phyloP scores from a whole-genome alignment of 2,329 filamentous ascomycete genomes.

The Apiospora hydei region DNA sequence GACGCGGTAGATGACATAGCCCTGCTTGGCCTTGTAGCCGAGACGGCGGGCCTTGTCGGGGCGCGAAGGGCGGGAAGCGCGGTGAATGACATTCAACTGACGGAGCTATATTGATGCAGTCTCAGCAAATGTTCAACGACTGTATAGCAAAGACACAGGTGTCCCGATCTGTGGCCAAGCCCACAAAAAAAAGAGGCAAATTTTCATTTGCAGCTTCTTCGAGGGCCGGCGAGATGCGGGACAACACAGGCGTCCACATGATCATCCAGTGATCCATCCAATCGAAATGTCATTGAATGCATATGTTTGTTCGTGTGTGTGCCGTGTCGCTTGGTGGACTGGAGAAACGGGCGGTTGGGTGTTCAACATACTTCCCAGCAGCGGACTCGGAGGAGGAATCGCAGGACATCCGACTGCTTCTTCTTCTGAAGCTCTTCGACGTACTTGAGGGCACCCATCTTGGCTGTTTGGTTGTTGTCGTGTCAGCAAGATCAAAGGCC shows the following conservation, averaged over 20 bases:
- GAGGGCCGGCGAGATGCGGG: slow-evolving; percentile 30
- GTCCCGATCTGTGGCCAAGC: slow-evolving; percentile 4
- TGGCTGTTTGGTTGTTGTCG: slow-evolving; percentile 50
- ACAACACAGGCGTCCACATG: slow-evolving; percentile 46
- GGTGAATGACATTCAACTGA: slow-evolving; percentile 99
- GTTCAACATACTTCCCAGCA: slow-evolving; percentile 96
- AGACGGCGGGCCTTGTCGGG: slow-evolving; percentile 99
- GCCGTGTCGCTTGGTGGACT: slow-evolving; percentile 29
- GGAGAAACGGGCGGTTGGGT: slow-evolving; percentile 34
- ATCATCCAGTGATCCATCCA: slow-evolving; percentile 36
- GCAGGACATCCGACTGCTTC: slow-evolving; percentile 99
- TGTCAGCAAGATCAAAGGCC: slow-evolving; percentile 36
- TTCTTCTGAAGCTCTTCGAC: slow-evolving; percentile 99
- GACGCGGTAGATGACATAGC: slow-evolving; percentile 99
- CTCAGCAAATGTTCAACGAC: slow-evolving; percentile 99
- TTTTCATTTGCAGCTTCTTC: neutral
- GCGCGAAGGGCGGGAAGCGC: slow-evolving; percentile 95
- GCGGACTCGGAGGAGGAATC: slow-evolving; percentile 99
- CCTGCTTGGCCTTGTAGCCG: slow-evolving; percentile 99
- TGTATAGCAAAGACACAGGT: slow-evolving; percentile 78
- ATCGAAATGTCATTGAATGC: slow-evolving; percentile 35
- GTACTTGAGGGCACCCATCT: slow-evolving; percentile 99
- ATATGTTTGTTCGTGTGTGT: slow-evolving; percentile 35
- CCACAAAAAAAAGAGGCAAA: slow-evolving; percentile 13
- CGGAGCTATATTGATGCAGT: slow-evolving; percentile 99